Evolutionary conservation across 176 grass and related monocot genomes (phyloP).

Genomic region (Luzula sylvatica): DNA sequence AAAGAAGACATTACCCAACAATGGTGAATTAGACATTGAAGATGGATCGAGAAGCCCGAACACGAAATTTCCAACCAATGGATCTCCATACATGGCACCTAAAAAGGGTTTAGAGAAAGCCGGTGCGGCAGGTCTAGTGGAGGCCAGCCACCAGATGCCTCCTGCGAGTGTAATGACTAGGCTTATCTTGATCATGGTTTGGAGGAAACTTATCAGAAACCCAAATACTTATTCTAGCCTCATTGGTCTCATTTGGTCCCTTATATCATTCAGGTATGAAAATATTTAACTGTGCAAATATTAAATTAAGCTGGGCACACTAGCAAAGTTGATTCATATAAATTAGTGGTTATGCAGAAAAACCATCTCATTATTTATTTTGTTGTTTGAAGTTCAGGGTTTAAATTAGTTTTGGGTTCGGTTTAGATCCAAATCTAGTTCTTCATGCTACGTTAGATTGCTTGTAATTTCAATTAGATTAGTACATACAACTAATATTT

Average conservation of each 20-base stretch:
- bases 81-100: slow-evolving; percentile 61
- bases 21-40: slow-evolving; percentile 51
- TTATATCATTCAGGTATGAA: slow-evolving; percentile 72
- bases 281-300: no score
- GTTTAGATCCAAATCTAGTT: slow-evolving; percentile 25
- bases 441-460: slow-evolving; percentile 27
- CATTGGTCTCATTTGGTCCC: slow-evolving; percentile 79
- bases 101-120: slow-evolving; percentile 54
- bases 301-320: no score
- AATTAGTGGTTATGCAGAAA: no score
- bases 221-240: slow-evolving; percentile 99
- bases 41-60: slow-evolving; percentile 56
- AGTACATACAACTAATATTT: not conserved
- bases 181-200: slow-evolving; percentile 99
- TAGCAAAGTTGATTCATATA: no score
- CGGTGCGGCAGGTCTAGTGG: slow-evolving; percentile 37
- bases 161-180: slow-evolving; percentile 94
- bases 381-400: no score
- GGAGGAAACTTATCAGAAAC: slow-evolving; percentile 98
- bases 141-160: slow-evolving; percentile 83
- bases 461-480: slow-evolving; percentile 22
- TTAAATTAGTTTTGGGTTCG: not conserved
- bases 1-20: slow-evolving; percentile 24
- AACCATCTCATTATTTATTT: no score
- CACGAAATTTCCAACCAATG: slow-evolving; percentile 67